Percentiles rank a stretch among this genome's conserved stretches.
phyloP scores from a whole-genome alignment of 2,329 filamentous ascomycete species.

The Sordariomycetes sp. region DNA sequence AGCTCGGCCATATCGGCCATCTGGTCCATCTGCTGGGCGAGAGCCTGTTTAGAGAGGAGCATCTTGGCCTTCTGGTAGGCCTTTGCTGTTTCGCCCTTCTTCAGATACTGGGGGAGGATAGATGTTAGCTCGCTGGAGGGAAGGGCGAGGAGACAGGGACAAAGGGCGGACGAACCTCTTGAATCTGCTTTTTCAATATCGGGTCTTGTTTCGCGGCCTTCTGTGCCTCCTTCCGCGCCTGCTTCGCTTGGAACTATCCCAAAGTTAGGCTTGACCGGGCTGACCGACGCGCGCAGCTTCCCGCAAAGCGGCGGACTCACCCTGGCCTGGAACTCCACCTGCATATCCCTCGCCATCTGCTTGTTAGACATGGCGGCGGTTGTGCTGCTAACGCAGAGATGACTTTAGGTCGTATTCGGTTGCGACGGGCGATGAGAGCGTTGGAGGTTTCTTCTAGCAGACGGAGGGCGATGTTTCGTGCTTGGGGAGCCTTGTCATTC shows the following conservation, averaged over 20 bases:
- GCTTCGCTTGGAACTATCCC: conserved; percentile 46
- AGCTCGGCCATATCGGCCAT: conserved; percentile 55
- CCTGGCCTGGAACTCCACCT: conserved; percentile 52
- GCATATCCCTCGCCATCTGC: conserved; percentile 49
- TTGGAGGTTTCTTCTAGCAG: background rate
- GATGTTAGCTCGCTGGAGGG: background rate
- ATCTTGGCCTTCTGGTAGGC: conserved; percentile 54
- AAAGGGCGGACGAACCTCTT: conserved; percentile 25
- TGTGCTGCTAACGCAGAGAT: no score
- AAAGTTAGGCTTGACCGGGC: background rate
- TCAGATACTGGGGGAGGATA: conserved; percentile 29
- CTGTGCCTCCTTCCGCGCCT: conserved; percentile 48
- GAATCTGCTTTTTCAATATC: conserved; percentile 51
- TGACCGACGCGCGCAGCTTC: background rate
- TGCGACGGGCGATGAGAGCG: background rate
- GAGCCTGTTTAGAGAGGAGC: conserved; percentile 49
- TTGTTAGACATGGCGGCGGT: conserved; percentile 43
- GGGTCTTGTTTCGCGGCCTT: conserved; percentile 52
- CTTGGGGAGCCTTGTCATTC: background rate
- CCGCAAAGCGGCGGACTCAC: conserved; percentile 17
- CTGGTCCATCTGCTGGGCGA: conserved; percentile 53
- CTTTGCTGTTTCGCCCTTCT: conserved; percentile 53
- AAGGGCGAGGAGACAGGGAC: background rate
- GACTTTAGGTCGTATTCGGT: background rate
- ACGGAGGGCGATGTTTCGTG: background rate